A percentile compares a stretch with the other conserved stretches of the same genome.
These are phyloP conservation scores for Triangularia setosa DNA, from an alignment of 2,329 filamentous ascomycete genomes.

Conservation along the genomic window DNA sequence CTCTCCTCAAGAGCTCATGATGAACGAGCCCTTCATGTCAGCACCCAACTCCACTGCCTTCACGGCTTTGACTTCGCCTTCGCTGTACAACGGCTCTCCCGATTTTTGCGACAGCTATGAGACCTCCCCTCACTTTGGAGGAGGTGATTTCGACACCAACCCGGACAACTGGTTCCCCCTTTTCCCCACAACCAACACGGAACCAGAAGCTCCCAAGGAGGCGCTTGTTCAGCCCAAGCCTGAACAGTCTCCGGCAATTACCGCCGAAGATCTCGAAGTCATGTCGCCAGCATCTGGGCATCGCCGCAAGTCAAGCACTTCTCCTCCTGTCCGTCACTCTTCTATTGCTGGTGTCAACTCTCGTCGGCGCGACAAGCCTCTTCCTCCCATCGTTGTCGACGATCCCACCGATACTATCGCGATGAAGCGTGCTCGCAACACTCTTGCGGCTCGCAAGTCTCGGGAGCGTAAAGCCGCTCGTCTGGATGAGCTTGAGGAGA, in stretches of 20 bases:
- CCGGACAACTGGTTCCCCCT: conserved; percentile 68
- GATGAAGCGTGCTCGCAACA: conserved; percentile 91
- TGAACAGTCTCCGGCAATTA: conserved; percentile 41
- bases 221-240: conserved; percentile 16
- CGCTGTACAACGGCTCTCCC: conserved; percentile 72
- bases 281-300: conserved; percentile 37
- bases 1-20: conserved; percentile 76
- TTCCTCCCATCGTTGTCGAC: conserved; percentile 72
- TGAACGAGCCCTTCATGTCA: conserved; percentile 67
- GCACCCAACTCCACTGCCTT: conserved; percentile 78
- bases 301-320: conserved; percentile 45
- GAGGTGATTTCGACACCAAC: conserved; percentile 51
- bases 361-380: conserved; percentile 74
- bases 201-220: conserved; percentile 25
- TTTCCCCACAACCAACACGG: conserved; percentile 53
- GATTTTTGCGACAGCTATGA: conserved; percentile 67
- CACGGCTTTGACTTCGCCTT: conserved; percentile 81
- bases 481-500: conserved; percentile 68
- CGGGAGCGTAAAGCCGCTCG: conserved; percentile 79
- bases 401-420: conserved; percentile 72
- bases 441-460: conserved; percentile 88
- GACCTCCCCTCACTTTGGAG: conserved; percentile 72
- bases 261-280: conserved; percentile 48
- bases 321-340: conserved; percentile 56
- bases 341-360: conserved; percentile 65